Evolutionary conservation across 139 green algal genomes (phyloP).

Genomic region (Pseudopediastrum boryanum): DNA sequence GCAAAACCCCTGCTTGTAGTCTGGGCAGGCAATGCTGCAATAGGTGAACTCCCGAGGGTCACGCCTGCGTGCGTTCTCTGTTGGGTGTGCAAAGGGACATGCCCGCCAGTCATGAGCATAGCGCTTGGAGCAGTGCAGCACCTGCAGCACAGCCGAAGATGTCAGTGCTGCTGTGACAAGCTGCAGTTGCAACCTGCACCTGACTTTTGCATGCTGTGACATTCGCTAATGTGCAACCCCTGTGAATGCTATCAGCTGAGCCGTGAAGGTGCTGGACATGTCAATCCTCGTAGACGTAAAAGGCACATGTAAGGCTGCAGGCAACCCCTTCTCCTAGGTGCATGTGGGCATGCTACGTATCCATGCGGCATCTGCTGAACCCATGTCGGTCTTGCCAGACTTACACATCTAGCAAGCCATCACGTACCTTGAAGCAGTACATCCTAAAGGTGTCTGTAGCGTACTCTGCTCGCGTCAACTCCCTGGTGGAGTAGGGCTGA

Average conservation of each 20-base stretch:
- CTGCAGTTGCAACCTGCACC: not conserved
- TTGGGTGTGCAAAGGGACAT: conserved; percentile 97
- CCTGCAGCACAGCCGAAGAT: conserved; percentile 40
- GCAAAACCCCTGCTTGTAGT: conserved; percentile 91
- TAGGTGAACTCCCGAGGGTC: conserved; percentile 91
- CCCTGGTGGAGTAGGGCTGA: conserved; percentile 60
- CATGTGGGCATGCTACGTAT: too few species aligned
- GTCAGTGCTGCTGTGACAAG: not conserved
- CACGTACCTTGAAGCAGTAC: conserved; percentile 87
- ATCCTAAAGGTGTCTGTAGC: conserved; percentile 85
- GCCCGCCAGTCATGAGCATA: conserved; percentile 95
- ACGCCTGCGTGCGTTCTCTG: conserved; percentile 92
- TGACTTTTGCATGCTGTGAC: too few species aligned
- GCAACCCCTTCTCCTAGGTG: too few species aligned
- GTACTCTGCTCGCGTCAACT: conserved; percentile 84
- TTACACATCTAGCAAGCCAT: too few species aligned
- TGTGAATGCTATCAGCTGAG: too few species aligned
- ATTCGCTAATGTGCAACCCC: too few species aligned
- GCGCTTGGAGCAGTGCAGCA: conserved; percentile 81
- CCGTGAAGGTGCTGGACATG: too few species aligned
- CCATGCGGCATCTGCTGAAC: too few species aligned
- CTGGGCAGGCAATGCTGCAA: conserved; percentile 89
- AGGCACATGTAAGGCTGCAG: too few species aligned
- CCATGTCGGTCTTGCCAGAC: too few species aligned
- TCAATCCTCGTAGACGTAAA: too few species aligned